Evolutionary conservation across 176 grass and related monocot species (phyloP), one percentile per base, ranked within the genome.

Genomic region (Carex cristatella): DNA sequence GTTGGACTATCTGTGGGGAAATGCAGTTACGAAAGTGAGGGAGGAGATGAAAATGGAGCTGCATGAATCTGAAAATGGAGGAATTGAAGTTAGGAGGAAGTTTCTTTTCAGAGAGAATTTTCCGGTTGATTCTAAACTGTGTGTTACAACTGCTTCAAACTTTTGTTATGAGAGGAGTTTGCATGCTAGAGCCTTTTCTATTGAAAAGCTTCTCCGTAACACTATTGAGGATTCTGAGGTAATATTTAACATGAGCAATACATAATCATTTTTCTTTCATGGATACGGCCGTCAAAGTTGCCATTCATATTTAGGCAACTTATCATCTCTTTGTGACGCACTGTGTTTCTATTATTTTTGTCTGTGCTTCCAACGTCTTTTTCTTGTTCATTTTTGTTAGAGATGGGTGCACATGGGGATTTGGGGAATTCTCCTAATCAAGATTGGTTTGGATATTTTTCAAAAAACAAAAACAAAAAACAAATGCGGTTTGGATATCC

Each of bases 1-100:
- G 87, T 88, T 94, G 61, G 95, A 97, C 89, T 92, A 97, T 91
- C 82, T 97, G 42, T 97, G 90, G 90, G 95, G 95, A 69, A 84
- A 56, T 81, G 86, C 90, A 73, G 82, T 87, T 81, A 64, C 88
- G 37, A 93, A 88, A 90, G 85, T 94, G 57, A 93, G 79, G 88
- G 90, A 94, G 79, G 95, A 97, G 88, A 56, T 94, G 66, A 90
- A 88, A 80, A 73, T 89, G 42, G 92, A 97, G 67, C 71, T 54
- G 18, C 67, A 87, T 67, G 71, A 70, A 53, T 76, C 44, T 62
- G 88, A 88, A 66, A 83, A 87, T 88, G 87, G 80, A 19, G 88
- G 79, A 80, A 73, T 80, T 86, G 90, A 88, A 80, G 87, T 86
- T 84, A 88, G 81, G 68, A 88, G 82, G 81, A 94, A 89, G 79